Base-by-base conservation (phyloP, 2,329 filamentous ascomycete species). In the Cercospora janseana region DNA sequence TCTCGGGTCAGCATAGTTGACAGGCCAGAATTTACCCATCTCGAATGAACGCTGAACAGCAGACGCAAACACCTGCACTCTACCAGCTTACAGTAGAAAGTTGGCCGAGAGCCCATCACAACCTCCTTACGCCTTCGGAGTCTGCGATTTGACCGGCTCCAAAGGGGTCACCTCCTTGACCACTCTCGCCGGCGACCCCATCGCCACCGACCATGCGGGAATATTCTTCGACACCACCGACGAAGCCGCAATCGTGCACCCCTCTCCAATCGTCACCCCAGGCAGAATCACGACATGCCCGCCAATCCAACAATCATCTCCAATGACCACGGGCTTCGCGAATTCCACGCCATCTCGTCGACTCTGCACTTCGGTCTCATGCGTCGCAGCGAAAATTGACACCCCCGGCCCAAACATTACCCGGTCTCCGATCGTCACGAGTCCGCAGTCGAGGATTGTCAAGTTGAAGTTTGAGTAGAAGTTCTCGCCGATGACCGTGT, bases 381-480 rank as follows among this genome's bases (percentile, higher is more conserved):
- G 78, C 13, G 74, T 78, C 0, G 77, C 78, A 0, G 75, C 71
- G 37, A 76, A 77, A 15, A 81, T 76, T 44, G 64, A 70, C 2
- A 80, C 75, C 45, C 77, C 74, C 0, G 77, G 77, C 0, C 78
- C 78, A 34, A 79, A 70, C 65, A 79, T 73, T 6, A 75, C 73
- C 1, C 75, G 62, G 15, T 78, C 70, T 1, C 78, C 78, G 24
- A 80, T 78, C 0, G 70, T 76, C 3, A 81, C 73, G 0, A 79
- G 62, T 3, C 71, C 73, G 24, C 74, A 79, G 57, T 81, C 77
- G 7, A 80, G 63, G 21, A 81, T 75, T 0, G 74, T 75, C 4
- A 75, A 53, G 40, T 78, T 78, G 64, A 81, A 81, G 58, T 82
- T 83, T 35, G 80, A 74, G 59, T 85, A 87, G 62, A 84, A 84